These are phyloP conservation scores for Colletotrichum cordylinicola DNA, from an alignment of 2,329 filamentous ascomycete species.

Conservation along the genomic window DNA sequence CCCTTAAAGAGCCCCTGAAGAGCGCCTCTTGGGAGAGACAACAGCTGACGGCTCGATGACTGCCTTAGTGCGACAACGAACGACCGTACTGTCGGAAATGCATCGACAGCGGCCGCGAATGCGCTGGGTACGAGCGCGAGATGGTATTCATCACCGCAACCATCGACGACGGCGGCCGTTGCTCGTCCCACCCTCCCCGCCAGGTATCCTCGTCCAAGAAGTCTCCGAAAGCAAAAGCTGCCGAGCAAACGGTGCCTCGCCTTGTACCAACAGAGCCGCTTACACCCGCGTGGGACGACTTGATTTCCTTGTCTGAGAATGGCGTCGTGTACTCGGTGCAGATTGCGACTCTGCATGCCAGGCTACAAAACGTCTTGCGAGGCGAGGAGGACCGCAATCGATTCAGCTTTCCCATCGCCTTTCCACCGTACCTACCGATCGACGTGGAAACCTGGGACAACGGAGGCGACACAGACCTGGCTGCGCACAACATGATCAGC, in stretches of 20 bases:
- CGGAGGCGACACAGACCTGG: constrained; percentile 44
- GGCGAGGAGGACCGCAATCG: constrained; percentile 26
- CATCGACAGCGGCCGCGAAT: constrained; percentile 59
- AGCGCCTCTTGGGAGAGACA: not conserved
- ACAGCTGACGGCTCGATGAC: not conserved
- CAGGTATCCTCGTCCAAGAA: constrained; percentile 47
- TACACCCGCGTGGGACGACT: constrained; percentile 57
- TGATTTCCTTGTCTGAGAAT: constrained; percentile 44
- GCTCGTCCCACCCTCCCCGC: constrained; percentile 60
- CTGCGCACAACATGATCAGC: constrained; percentile 50
- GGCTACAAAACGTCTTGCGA: constrained; percentile 39
- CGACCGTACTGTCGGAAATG: constrained; percentile 67
- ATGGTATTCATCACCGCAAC: constrained; percentile 70
- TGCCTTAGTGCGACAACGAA: constrained; percentile 63
- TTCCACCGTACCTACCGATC: constrained; percentile 43
- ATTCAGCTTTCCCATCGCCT: constrained; percentile 38
- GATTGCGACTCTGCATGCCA: constrained; percentile 51
- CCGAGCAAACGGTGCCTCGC: constrained; percentile 30
- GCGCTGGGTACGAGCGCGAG: constrained; percentile 67
- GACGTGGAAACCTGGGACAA: constrained; percentile 41
- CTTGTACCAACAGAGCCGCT: constrained; percentile 45
- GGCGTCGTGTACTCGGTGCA: constrained; percentile 43
- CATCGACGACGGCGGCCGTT: constrained; percentile 57
- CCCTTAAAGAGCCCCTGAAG: not conserved
- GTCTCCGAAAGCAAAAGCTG: constrained; percentile 27